phyloP scores from a whole-genome alignment of 148 eudicot genomes.

The Persicaria tinctoria region DNA sequence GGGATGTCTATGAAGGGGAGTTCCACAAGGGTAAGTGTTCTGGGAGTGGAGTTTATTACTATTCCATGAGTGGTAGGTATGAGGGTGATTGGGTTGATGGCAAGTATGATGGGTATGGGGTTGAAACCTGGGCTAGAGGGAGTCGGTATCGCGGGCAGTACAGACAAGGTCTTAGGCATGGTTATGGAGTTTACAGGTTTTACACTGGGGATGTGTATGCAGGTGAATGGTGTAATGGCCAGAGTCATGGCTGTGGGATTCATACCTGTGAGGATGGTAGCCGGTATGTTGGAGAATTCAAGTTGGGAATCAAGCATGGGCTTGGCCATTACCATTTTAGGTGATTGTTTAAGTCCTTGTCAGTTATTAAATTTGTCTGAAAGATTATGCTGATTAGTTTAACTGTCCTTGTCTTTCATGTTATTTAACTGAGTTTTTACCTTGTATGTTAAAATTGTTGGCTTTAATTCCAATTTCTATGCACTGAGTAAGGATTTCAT shows the following conservation, averaged over 20 bases:
- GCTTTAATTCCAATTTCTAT: not conserved
- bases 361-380: not conserved
- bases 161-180: conserved; percentile 86
- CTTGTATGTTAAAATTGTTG: not conserved
- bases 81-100: conserved; percentile 98
- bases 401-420: not conserved
- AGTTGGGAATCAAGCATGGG: conserved; percentile 97
- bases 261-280: conserved; percentile 96
- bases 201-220: conserved; percentile 93
- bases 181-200: conserved; percentile 89
- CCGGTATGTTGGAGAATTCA: conserved; percentile 86
- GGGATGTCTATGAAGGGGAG: conserved; percentile 93
- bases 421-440: not conserved
- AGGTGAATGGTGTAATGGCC: conserved; percentile 95
- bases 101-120: conserved; percentile 93
- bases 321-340: conserved; percentile 93
- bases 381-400: too few species aligned
- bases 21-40: conserved; percentile 87
- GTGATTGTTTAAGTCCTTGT: conserved; percentile 22
- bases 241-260: conserved; percentile 93
- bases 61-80: conserved; percentile 89
- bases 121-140: conserved; percentile 94
- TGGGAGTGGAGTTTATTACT: conserved; percentile 90
- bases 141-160: conserved; percentile 87
- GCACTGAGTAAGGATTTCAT: too few species aligned